These are phyloP conservation scores for Aureoboletus auriporus DNA, from an alignment of 768 basidiomycete species.

Conservation along the genomic window DNA sequence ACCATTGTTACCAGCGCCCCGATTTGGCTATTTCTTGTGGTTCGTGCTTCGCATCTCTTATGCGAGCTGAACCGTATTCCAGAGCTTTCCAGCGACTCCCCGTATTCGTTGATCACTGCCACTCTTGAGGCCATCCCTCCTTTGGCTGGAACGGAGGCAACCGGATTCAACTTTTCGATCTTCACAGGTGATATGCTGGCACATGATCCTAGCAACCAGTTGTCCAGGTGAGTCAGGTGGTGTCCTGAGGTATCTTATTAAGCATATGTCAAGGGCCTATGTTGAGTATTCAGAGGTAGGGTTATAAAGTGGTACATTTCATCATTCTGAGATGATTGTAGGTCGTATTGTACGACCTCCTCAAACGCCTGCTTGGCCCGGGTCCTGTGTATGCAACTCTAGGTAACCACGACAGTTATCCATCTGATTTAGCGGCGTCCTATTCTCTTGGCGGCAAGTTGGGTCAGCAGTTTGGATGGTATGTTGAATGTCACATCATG, in stretches of 20 bases:
- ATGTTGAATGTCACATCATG: constrained; percentile 6
- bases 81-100: constrained; percentile 48
- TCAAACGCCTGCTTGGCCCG: constrained; percentile 55
- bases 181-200: constrained; percentile 75
- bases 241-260: neutral
- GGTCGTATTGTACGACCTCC: constrained; percentile 63
- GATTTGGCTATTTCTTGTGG: constrained; percentile 65
- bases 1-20: constrained; percentile 56
- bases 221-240: constrained; percentile 45
- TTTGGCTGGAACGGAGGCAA: constrained; percentile 54
- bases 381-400: constrained; percentile 75
- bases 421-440: constrained; percentile 53
- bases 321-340: constrained; percentile 23
- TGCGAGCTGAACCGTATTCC: neutral
- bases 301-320: neutral
- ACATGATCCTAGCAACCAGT: constrained; percentile 64
- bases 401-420: constrained; percentile 76
- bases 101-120: constrained; percentile 54
- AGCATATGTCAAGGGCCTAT: constrained; percentile 41
- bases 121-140: constrained; percentile 65
- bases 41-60: constrained; percentile 14
- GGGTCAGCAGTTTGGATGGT: constrained; percentile 66
- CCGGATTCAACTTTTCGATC: constrained; percentile 61
- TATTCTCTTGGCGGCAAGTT: constrained; percentile 51
- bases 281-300: constrained; percentile 59